A percentile compares a stretch with the other conserved stretches of the same genome.
phyloP scores from a whole-genome alignment of 306 rosid genomes.

The Prunus salicina region DNA sequence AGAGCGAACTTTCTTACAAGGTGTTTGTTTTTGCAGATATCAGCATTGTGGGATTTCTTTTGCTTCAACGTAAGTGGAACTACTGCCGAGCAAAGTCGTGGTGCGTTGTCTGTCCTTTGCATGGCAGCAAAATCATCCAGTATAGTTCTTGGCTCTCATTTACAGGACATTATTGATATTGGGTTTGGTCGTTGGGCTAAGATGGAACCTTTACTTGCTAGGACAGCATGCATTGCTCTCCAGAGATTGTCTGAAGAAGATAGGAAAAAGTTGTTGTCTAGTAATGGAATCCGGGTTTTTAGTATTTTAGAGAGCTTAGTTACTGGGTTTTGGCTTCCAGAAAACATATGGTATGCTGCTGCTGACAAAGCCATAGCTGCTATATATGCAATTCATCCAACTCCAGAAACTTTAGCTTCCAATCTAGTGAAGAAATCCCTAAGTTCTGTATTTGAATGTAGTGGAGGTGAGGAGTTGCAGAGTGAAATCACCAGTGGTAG shows the following conservation, averaged over 20 bases:
- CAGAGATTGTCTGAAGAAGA: constrained; percentile 83
- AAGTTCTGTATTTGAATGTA: constrained; percentile 48
- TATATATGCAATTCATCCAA: constrained; percentile 74
- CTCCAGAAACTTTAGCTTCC: constrained; percentile 77
- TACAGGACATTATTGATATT: constrained; percentile 84
- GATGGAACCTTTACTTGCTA: constrained; percentile 88
- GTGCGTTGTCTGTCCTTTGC: constrained; percentile 86
- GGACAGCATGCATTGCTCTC: constrained; percentile 86
- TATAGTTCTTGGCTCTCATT: constrained; percentile 72
- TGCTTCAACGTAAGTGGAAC: constrained; percentile 88
- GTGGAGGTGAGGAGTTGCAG: constrained; percentile 49
- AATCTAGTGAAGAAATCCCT: constrained; percentile 63
- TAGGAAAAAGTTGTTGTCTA: constrained; percentile 61
- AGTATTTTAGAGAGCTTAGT: constrained; percentile 70
- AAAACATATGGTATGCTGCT: constrained; percentile 87
- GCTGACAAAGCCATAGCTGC: constrained; percentile 91
- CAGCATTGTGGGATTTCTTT: constrained; percentile 94
- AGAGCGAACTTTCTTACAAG: constrained; percentile 15
- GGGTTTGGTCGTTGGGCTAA: constrained; percentile 99
- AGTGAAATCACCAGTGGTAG: constrained; percentile 43
- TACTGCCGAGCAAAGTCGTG: constrained; percentile 88
- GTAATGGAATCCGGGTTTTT: constrained; percentile 60
- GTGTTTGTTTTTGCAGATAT: constrained; percentile 49
- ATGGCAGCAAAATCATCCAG: constrained; percentile 85
- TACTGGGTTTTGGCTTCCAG: constrained; percentile 78